phyloP scores from a whole-genome alignment of 75 land plant genomes.

The Sequoia sempervirens region DNA sequence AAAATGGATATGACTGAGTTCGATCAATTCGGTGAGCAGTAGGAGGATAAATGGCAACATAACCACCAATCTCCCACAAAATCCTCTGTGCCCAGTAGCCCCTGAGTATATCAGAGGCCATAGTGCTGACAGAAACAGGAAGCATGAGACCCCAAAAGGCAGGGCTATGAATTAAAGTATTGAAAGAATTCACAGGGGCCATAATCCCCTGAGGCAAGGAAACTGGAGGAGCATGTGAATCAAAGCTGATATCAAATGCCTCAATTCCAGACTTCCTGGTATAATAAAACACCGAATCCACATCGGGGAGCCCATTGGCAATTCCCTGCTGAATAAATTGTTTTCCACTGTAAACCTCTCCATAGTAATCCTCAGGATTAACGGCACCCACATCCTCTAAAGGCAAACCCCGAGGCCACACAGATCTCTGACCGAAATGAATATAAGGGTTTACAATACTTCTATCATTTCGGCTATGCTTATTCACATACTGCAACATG shows the following conservation, averaged over 20 bases:
- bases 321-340: slow-evolving; percentile 97
- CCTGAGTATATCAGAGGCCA: slow-evolving; percentile 86
- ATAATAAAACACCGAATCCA: slow-evolving; percentile 91
- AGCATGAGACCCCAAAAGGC: slow-evolving; percentile 95
- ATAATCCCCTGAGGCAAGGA: slow-evolving; percentile 87
- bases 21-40: slow-evolving; percentile 59
- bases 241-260: slow-evolving; percentile 72
- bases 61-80: slow-evolving; percentile 94
- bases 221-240: slow-evolving; percentile 80
- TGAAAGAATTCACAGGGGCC: slow-evolving; percentile 88
- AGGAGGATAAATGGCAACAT: slow-evolving; percentile 83
- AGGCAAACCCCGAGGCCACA: slow-evolving; percentile 96
- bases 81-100: slow-evolving; percentile 97
- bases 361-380: slow-evolving; percentile 73
- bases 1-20: slow-evolving; percentile 51
- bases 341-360: slow-evolving; percentile 71
- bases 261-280: slow-evolving; percentile 74
- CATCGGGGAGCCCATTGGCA: slow-evolving; percentile 93
- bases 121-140: slow-evolving; percentile 77
- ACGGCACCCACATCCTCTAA: slow-evolving; percentile 67
- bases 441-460: slow-evolving; percentile 88
- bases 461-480: slow-evolving; percentile 36
- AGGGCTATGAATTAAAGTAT: slow-evolving; percentile 73
- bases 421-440: slow-evolving; percentile 96
- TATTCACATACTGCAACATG: slow-evolving; percentile 60